A percentile compares a stretch with the other conserved stretches of the same genome.
Evolutionary conservation across 1,139 yeast genomes (phyloP).

Genomic region (Yamadazyma atlantica): DNA sequence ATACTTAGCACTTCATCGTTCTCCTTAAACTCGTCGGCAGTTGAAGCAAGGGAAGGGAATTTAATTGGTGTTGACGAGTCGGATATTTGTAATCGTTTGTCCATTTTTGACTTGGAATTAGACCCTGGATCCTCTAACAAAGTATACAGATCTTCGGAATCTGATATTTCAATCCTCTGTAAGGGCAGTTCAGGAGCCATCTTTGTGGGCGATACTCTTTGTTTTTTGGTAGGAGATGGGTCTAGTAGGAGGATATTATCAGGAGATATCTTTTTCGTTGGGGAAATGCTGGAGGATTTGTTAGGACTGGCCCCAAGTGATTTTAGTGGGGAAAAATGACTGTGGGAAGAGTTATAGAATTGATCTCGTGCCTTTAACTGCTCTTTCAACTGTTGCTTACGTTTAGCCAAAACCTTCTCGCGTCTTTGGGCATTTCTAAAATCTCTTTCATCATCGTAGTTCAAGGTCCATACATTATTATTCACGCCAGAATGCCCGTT

Average conservation of each 20-base stretch:
- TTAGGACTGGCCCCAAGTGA: conserved; percentile 2
- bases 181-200: conserved; percentile 1
- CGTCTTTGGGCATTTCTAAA: conserved; percentile 10
- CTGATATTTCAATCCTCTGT: too few species aligned
- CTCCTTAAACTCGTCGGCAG: neutral
- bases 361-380: conserved; percentile 17
- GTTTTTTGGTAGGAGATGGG: conserved; percentile 30
- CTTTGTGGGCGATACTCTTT: conserved; percentile 14
- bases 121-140: neutral
- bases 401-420: conserved; percentile 7
- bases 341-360: conserved; percentile 14
- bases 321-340: conserved; percentile 6
- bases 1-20: too few species aligned
- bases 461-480: conserved; percentile 23
- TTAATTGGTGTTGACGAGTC: conserved; percentile 1
- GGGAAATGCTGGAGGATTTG: conserved; percentile 4
- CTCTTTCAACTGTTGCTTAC: conserved; percentile 17
- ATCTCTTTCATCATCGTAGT: conserved; percentile 21
- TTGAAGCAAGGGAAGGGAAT: neutral
- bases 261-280: conserved; percentile 10
- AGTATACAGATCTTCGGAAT: conserved; percentile 6
- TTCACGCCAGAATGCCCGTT: conserved; percentile 9
- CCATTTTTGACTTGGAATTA: neutral
- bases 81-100: neutral
- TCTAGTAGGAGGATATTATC: conserved; percentile 26